These are phyloP conservation scores for Metschnikowia chrysomelidarum DNA, from an alignment of 805 yeast species.

Conservation along the genomic window DNA sequence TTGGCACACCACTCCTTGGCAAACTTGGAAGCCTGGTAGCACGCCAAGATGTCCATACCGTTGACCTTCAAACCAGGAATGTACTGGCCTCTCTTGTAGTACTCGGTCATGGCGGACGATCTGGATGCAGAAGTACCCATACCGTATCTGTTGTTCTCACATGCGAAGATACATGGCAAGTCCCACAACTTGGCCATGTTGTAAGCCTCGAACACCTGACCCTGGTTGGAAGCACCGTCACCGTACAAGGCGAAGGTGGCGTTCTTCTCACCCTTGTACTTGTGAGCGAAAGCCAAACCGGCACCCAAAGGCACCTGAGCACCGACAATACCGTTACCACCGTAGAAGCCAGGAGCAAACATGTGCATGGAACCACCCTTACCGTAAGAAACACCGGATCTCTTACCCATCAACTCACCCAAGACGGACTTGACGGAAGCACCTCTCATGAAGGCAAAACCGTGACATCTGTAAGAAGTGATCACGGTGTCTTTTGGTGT, in stretches of 20 bases:
- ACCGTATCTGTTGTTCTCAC: conserved; percentile 99
- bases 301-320: conserved; percentile 99
- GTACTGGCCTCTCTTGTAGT: conserved; percentile 98
- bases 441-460: conserved; percentile 96
- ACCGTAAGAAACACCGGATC: conserved; percentile 93
- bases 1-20: conserved; percentile 94
- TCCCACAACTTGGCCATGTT: conserved; percentile 99
- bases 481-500: conserved; percentile 82
- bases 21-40: conserved; percentile 92
- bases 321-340: conserved; percentile 99
- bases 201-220: conserved; percentile 96
- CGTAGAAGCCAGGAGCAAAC: conserved; percentile 93
- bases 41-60: conserved; percentile 97
- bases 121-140: conserved; percentile 99
- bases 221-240: conserved; percentile 99
- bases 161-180: conserved; percentile 89
- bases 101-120: conserved; percentile 94
- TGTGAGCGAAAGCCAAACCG: conserved; percentile 97
- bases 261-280: conserved; percentile 75
- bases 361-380: conserved; percentile 99
- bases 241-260: conserved; percentile 92
- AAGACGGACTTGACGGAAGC: conserved; percentile 84
- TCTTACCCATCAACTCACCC: conserved; percentile 96
- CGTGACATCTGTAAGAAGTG: conserved; percentile 98
- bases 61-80: conserved; percentile 98